A percentile compares a stretch with the other conserved stretches of the same genome.
phyloP scores from a whole-genome alignment of 176 grass and related monocot genomes.

The Oropetium thomaeum region DNA sequence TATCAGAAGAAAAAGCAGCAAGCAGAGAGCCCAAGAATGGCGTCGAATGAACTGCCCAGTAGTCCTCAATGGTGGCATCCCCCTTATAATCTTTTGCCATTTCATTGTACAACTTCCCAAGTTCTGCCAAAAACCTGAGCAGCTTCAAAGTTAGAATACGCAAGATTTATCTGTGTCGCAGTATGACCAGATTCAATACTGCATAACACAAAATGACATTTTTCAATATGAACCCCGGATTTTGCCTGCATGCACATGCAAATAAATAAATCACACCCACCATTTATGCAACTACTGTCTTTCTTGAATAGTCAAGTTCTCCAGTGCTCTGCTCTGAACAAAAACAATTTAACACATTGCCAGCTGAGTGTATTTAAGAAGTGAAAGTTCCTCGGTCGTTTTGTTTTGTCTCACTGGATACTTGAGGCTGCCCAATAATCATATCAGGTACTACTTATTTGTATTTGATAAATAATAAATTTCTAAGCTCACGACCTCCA shows the following conservation, averaged over 20 bases:
- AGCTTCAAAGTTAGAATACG: neutral
- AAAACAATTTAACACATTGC: neutral
- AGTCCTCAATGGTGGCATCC: slow-evolving; percentile 25
- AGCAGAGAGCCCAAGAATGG: slow-evolving; percentile 34
- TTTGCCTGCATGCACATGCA: neutral
- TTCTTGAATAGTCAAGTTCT: neutral
- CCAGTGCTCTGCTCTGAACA: neutral
- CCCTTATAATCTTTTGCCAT: slow-evolving; percentile 22
- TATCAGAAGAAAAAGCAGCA: slow-evolving; percentile 35
- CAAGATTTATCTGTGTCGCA: neutral
- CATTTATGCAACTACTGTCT: neutral
- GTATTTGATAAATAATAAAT: no score
- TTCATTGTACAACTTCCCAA: slow-evolving; percentile 18
- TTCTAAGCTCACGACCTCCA: neutral
- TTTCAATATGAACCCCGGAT: neutral
- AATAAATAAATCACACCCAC: neutral
- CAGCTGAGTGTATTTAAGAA: neutral
- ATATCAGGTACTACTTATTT: no score
- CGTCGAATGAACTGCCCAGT: slow-evolving; percentile 15
- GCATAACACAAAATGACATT: neutral
- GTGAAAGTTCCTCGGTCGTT: neutral
- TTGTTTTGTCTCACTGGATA: neutral
- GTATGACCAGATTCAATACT: neutral
- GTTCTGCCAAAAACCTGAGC: neutral
- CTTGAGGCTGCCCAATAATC: neutral